phyloP scores from a whole-genome alignment of 1,139 yeast species.

The Zygoascus hellenicus region DNA sequence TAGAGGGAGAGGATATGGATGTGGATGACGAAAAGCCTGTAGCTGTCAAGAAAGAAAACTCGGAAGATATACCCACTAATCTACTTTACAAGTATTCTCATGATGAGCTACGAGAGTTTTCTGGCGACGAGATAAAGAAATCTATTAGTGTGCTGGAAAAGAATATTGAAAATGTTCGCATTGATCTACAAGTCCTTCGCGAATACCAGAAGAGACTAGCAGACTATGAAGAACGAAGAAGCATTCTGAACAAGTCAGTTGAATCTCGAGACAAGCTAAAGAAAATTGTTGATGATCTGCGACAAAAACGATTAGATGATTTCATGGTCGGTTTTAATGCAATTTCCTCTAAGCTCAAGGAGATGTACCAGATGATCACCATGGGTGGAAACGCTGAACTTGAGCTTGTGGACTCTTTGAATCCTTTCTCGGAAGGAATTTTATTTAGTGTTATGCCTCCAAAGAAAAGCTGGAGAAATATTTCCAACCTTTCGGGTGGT shows the following conservation, averaged over 20 bases:
- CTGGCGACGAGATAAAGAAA: constrained; percentile 45
- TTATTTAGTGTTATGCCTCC: constrained; percentile 99
- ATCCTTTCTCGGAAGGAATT: constrained; percentile 98
- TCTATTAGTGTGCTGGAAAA: constrained; percentile 49
- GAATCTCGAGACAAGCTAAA: constrained; percentile 61
- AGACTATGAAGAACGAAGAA: constrained; percentile 59
- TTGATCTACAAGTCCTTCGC: constrained; percentile 68
- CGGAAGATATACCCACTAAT: constrained; percentile 16
- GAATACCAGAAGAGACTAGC: constrained; percentile 66
- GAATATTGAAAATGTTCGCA: constrained; percentile 51
- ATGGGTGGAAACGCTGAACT: constrained; percentile 99
- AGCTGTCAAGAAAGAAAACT: constrained; percentile 19
- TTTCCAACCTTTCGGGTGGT: constrained; percentile 93
- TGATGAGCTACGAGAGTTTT: constrained; percentile 49
- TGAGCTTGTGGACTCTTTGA: constrained; percentile 90
- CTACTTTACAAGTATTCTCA: constrained; percentile 36
- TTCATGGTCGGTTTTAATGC: constrained; percentile 89
- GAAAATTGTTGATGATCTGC: constrained; percentile 60
- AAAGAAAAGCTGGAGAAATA: constrained; percentile 94
- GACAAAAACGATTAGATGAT: constrained; percentile 71
- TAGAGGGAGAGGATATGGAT: constrained; percentile 9
- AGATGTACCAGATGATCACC: constrained; percentile 97
- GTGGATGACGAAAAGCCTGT: constrained; percentile 9
- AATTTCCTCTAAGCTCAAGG: constrained; percentile 84
- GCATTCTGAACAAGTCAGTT: constrained; percentile 64